Evolutionary conservation across 352 stramenopile species (phyloP).

Genomic region (Lagenidium giganteum): DNA sequence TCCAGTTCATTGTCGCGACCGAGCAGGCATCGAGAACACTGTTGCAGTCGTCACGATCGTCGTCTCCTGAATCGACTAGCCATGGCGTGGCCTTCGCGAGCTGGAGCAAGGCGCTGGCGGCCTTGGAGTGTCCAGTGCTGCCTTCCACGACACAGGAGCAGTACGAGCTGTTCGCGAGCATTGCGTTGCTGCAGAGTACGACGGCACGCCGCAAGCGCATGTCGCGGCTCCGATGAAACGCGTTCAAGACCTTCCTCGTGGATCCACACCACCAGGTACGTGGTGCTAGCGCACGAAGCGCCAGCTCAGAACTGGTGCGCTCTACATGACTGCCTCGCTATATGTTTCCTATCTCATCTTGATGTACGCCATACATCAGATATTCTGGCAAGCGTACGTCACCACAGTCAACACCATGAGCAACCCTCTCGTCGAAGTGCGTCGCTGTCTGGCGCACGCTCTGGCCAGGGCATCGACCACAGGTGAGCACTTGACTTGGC

Average conservation of each 20-base stretch:
- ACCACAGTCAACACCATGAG: not conserved
- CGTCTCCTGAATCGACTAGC: not conserved
- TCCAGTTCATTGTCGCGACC: not conserved
- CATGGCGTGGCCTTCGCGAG: not conserved
- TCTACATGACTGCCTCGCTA: too few species aligned
- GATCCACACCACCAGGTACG: slow-evolving; percentile 8
- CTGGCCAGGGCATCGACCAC: too few species aligned
- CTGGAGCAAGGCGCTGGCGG: too few species aligned
- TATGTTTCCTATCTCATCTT: too few species aligned
- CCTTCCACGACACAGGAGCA: not conserved
- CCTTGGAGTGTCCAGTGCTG: too few species aligned
- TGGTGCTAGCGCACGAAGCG: too few species aligned
- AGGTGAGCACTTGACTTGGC: not conserved
- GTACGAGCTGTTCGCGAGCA: slow-evolving; percentile 5
- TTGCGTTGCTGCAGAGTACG: not conserved
- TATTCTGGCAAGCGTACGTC: slow-evolving; percentile 11
- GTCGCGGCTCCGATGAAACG: slow-evolving; percentile 2
- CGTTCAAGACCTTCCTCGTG: slow-evolving; percentile 7
- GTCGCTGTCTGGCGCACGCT: too few species aligned
- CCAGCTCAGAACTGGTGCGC: too few species aligned
- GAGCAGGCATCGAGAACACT: too few species aligned
- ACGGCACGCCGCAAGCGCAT: not conserved
- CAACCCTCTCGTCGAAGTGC: not conserved
- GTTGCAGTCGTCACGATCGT: too few species aligned
- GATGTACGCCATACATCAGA: too few species aligned